Evolutionary conservation across 768 basidiomycete species (phyloP).

Genomic region (Rhodotorula paludigena): DNA sequence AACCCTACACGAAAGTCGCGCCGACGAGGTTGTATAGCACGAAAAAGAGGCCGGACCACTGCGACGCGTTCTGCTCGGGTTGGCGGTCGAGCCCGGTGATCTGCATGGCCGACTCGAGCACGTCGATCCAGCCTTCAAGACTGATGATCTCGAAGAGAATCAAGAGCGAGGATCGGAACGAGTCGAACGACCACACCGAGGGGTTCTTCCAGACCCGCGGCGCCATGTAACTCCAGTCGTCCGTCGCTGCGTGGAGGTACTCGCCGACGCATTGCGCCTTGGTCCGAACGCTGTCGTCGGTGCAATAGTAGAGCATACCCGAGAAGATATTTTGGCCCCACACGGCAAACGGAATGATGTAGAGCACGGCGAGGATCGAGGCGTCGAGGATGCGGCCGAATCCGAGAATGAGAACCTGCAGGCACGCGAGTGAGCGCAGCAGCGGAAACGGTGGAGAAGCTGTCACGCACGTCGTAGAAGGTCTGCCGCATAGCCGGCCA

Average conservation of each 20-base stretch:
- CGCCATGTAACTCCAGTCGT: constrained; percentile 58
- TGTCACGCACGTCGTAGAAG: constrained; percentile 52
- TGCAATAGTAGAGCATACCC: constrained; percentile 73
- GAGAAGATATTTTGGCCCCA: constrained; percentile 93
- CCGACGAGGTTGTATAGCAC: constrained; percentile 86
- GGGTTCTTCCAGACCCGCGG: constrained; percentile 90
- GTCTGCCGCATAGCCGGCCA: constrained; percentile 79
- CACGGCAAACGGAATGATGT: constrained; percentile 56
- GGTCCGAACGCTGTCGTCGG: constrained; percentile 59
- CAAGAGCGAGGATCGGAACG: constrained; percentile 71
- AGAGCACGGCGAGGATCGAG: constrained; percentile 74
- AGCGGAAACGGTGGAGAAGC: background rate
- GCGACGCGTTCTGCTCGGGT: constrained; percentile 65
- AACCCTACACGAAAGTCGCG: constrained; percentile 70
- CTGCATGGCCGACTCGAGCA: constrained; percentile 72
- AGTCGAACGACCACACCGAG: constrained; percentile 83
- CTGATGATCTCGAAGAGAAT: constrained; percentile 96
- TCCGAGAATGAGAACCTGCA: constrained; percentile 75
- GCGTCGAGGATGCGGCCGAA: constrained; percentile 80
- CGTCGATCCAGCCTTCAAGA: constrained; percentile 94
- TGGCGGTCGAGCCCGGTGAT: constrained; percentile 67
- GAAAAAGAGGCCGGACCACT: constrained; percentile 84
- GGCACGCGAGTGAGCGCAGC: background rate
- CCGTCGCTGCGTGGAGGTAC: constrained; percentile 58
- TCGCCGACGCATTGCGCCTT: constrained; percentile 68